Percentiles rank a stretch among this genome's conserved stretches.
Evolutionary conservation across 495 filamentous ascomycete genomes (phyloP).

Genomic region (Aspergillus asperescens): DNA sequence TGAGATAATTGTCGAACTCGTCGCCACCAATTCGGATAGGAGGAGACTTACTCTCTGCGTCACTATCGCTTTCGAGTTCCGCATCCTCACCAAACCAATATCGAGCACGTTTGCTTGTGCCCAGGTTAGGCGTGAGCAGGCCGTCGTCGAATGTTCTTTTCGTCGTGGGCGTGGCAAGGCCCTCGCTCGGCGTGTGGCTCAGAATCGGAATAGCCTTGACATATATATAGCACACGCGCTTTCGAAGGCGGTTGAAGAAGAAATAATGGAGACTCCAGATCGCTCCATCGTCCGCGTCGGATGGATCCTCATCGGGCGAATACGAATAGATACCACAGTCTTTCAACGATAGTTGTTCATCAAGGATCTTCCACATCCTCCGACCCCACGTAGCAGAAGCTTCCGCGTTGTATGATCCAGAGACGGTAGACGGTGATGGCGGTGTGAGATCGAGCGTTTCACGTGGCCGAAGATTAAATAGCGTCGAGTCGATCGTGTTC

Average conservation of each 20-base stretch:
- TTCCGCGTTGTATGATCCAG: slow-evolving; percentile 38
- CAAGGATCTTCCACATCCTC: slow-evolving; percentile 81
- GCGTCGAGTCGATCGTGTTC: slow-evolving; percentile 74
- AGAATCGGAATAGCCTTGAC: slow-evolving; percentile 79
- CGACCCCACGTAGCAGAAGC: slow-evolving; percentile 64
- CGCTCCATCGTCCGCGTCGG: slow-evolving; percentile 82
- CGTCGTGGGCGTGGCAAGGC: slow-evolving; percentile 38
- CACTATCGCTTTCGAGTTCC: slow-evolving; percentile 41
- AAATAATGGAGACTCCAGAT: slow-evolving; percentile 97
- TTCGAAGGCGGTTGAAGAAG: slow-evolving; percentile 89
- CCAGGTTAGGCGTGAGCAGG: slow-evolving; percentile 44
- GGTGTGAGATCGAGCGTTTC: slow-evolving; percentile 43
- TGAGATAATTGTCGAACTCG: slow-evolving; percentile 40
- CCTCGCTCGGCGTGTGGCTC: slow-evolving; percentile 55
- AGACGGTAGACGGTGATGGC: slow-evolving; percentile 39
- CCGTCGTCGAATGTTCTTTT: slow-evolving; percentile 47
- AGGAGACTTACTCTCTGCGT: slow-evolving; percentile 39
- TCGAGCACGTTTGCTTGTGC: slow-evolving; percentile 68
- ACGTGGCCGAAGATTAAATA: slow-evolving; percentile 75
- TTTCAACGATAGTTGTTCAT: slow-evolving; percentile 84
- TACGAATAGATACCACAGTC: slow-evolving; percentile 85
- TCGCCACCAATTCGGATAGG: slow-evolving; percentile 22
- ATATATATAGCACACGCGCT: slow-evolving; percentile 94
- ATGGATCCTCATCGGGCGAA: slow-evolving; percentile 76
- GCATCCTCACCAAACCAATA: slow-evolving; percentile 75